Evolutionary conservation across 768 basidiomycete species (phyloP), one percentile per base, ranked within the genome.

Genomic region (Mrakia hoshinonis): DNA sequence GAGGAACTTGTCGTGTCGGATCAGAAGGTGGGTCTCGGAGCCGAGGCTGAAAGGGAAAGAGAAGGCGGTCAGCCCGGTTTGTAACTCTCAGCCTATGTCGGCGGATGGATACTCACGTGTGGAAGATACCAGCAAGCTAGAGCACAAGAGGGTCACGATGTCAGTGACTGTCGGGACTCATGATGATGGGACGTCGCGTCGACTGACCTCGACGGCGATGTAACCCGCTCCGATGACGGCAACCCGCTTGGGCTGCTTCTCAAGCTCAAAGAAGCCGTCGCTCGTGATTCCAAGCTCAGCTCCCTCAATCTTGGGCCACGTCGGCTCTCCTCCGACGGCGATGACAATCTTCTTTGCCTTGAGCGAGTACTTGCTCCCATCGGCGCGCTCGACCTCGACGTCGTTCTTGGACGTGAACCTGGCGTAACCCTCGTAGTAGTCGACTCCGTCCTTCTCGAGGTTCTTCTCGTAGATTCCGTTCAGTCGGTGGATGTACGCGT

Each of bases 141-240:
- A 7, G 36, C 1, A 48, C 4, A 18, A 38, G 15, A 43, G 12
- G 38, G 54, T 46, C 26, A 13, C 39, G 49, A 38, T 24, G 31
- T n/a, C 36, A 15, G n/a, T 38, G 60, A 31, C 31, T 11, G 22
- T 36, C 36, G 15, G 22, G 36, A 61, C 58, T 6, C 36, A 22
- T n/a, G 13, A 3, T 38, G 9, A 22, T n/a, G 10, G 22, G 0
- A 22, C 22, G 3, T 18, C 18, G 3, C 55, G 36, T 10, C 11
- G 34, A 58, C 62, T 20, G 38, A 74, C 74, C 68, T 99, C 96
- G 73, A 97, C 91, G 22, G 93, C 93, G 75, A 99, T 98, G 79
- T 99, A 99, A 1, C 96, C 96, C 18, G 96, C 96, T 58, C 96
- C 96, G 52, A 97, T 87, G 68, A 98, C 88, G 3, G 88, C 94